These are phyloP conservation scores for Paramecium octaurelia DNA, from an alignment of 73 alveolate genomes.

Conservation along the genomic window DNA sequence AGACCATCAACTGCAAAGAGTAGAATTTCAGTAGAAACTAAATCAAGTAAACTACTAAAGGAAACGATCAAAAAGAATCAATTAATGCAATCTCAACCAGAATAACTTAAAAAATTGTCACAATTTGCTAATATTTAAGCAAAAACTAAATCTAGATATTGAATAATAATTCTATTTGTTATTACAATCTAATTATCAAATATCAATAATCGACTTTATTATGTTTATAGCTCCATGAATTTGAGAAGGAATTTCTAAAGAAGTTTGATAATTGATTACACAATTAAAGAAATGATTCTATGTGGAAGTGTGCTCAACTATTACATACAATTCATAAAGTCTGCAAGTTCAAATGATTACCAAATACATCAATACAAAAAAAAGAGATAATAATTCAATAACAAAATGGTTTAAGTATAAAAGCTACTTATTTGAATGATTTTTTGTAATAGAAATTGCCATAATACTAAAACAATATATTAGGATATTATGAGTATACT, in stretches of 20 bases:
- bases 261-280: background rate
- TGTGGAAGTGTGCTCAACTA: too few relatives aligned
- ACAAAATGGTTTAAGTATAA: background rate
- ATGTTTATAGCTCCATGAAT: background rate
- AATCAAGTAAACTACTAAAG: constrained; percentile 27
- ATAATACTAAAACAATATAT: background rate
- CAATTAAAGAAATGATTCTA: background rate
- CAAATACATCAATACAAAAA: background rate
- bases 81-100: background rate
- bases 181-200: background rate
- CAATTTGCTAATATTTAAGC: background rate
- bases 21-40: constrained; percentile 32
- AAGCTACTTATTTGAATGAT: background rate
- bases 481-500: background rate
- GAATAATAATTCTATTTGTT: background rate
- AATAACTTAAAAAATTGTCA: background rate
- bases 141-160: constrained; percentile 7
- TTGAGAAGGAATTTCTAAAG: background rate
- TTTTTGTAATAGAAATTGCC: background rate
- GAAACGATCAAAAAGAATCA: background rate
- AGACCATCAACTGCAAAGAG: constrained; percentile 48
- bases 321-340: background rate
- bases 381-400: background rate
- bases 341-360: background rate
- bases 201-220: background rate